Evolutionary conservation across 23 red algal genomes (phyloP), one percentile per base, ranked within the genome.

Genomic region (Rhodosorus marinus): DNA sequence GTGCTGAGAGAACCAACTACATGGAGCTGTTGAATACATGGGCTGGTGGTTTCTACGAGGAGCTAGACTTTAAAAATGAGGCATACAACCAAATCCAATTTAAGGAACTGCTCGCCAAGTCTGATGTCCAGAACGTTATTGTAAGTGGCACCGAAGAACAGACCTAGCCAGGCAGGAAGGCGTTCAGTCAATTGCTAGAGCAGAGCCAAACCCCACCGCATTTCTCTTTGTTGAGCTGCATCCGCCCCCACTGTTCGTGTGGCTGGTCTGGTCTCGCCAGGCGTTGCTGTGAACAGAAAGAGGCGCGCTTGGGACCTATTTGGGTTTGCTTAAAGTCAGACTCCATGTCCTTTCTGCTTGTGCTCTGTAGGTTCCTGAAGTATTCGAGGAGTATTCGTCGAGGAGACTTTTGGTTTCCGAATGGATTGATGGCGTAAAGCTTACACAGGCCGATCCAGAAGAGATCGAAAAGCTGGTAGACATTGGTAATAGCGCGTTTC

Each of bases 401-500:
- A 28, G 75, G 20, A 32, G 50, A 14, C 23, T 81, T 29, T 51
- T 81, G 11, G 57, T 72, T 5, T 66, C 33, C 23, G 75, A 81
- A 52, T 81, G 62, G 62, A 52, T 81, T 38, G 11, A 62, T 35
- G 75, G 75, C 0, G 17, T 48, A n/a, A 81, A 81, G 29, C 51
- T 81, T 19, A 47, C 75, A 0, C 33, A 78, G 26, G 33, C 32
- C 3, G 5, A 34, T 15, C 23, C 35, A 2, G 55, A 9, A 5
- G 57, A 35, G 24, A 25, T 74, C 49, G 55, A 42, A 15, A 33
- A 32, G 51, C 11, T 74, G 33, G 30, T 74, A n/a, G 15, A 23
- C 1, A 25, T 74, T 17, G 69, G 69, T 8, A 47, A 62, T 35
- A 33, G 66, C 15, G 52, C 51, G 0, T 65, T 67, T 9, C 31